Conservation (phyloP, 2,329 filamentous ascomycete species). For the Triangularia setosa region DNA sequence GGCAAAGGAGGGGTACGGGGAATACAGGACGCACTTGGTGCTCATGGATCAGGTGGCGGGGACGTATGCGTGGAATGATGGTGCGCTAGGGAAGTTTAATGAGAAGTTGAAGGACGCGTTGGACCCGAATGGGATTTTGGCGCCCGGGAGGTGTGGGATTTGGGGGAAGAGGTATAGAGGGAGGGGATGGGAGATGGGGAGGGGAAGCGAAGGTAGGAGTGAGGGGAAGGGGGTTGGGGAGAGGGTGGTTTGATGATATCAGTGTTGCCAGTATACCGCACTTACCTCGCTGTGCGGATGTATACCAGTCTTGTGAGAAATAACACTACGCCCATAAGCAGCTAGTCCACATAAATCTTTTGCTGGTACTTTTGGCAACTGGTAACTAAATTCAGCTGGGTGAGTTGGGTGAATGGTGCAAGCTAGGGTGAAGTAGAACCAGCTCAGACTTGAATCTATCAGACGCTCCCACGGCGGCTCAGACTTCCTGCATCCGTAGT, state of each 20-base stretch:
- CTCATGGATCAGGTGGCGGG: constrained; percentile 45
- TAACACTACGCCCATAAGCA: too few species aligned
- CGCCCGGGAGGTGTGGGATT: constrained; percentile 35
- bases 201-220: constrained; percentile 29
- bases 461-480: too few species aligned
- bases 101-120: constrained; percentile 42
- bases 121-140: constrained; percentile 39
- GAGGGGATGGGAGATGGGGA: constrained; percentile 36
- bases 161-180: constrained; percentile 35
- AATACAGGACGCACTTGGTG: constrained; percentile 45
- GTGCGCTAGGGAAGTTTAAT: constrained; percentile 41
- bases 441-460: too few species aligned
- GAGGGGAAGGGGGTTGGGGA: constrained; percentile 31
- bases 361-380: too few species aligned
- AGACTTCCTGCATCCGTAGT: too few species aligned
- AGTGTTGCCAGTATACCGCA: too few species aligned
- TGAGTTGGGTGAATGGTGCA: too few species aligned
- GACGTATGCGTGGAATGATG: constrained; percentile 43
- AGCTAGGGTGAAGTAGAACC: too few species aligned
- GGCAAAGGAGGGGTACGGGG: constrained; percentile 40
- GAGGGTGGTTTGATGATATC: neutral
- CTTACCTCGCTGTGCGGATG: too few species aligned
- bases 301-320: too few species aligned
- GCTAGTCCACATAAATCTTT: too few species aligned
- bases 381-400: too few species aligned